phyloP scores from a whole-genome alignment of 805 yeast species.

The Jamesozyma lodderae region DNA sequence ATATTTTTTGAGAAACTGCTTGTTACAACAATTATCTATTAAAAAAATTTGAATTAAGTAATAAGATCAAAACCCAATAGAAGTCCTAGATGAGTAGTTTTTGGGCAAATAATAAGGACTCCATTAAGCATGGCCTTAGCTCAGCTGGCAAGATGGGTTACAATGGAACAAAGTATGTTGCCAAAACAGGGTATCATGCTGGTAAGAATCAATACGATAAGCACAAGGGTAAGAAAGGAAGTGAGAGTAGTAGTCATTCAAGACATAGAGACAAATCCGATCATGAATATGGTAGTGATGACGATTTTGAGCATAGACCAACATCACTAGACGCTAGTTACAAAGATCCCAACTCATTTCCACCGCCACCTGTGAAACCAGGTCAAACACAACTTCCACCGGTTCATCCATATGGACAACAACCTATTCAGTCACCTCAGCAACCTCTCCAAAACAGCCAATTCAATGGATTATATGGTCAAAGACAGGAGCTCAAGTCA shows the following conservation, averaged over 20 bases:
- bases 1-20: too few relatives aligned
- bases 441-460: slow-evolving; percentile 4
- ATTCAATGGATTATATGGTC: too few relatives aligned
- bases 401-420: slow-evolving; percentile 1
- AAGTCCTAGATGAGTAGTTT: slow-evolving; percentile 31
- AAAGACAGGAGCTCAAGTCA: slow-evolving; percentile 6
- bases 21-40: too few relatives aligned
- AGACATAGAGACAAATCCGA: slow-evolving; percentile 10
- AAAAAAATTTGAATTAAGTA: too few relatives aligned
- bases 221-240: slow-evolving; percentile 4
- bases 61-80: too few relatives aligned
- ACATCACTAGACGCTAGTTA: slow-evolving; percentile 5
- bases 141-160: slow-evolving; percentile 32
- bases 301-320: slow-evolving; percentile 2
- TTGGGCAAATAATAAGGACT: slow-evolving; percentile 37
- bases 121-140: slow-evolving; percentile 30
- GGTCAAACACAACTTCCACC: slow-evolving; percentile 28
- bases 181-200: slow-evolving; percentile 35
- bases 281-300: slow-evolving; percentile 17
- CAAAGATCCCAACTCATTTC: slow-evolving; percentile 19
- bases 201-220: slow-evolving; percentile 30
- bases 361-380: slow-evolving; percentile 34
- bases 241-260: slow-evolving; percentile 1
- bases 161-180: slow-evolving; percentile 34
- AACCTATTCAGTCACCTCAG: slow-evolving; percentile 7